Evolutionary conservation across 1,139 yeast species (phyloP).

Genomic region (Scheffersomyces insectosa): DNA sequence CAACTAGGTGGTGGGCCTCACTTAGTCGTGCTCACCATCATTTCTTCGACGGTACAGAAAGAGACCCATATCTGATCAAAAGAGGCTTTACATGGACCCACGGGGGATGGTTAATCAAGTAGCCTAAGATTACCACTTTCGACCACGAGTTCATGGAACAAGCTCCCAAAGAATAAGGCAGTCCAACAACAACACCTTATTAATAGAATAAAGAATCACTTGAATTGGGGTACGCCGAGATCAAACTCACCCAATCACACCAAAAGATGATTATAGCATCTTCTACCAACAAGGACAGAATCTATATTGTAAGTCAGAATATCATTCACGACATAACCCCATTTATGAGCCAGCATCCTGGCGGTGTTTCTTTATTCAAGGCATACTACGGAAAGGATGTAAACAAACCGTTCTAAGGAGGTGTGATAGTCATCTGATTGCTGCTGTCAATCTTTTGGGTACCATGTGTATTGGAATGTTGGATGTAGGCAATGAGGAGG

Average conservation of each 20-base stretch:
- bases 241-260: slow-evolving; percentile 58
- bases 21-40: slow-evolving; percentile 72
- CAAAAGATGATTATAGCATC: slow-evolving; percentile 37
- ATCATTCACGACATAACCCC: slow-evolving; percentile 76
- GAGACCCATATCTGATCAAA: slow-evolving; percentile 66
- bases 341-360: slow-evolving; percentile 72
- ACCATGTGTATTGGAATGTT: slow-evolving; percentile 74
- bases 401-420: slow-evolving; percentile 71
- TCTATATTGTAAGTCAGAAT: slow-evolving; percentile 48
- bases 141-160: slow-evolving; percentile 39
- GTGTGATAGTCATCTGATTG: slow-evolving; percentile 73
- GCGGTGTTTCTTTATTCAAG: slow-evolving; percentile 60
- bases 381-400: slow-evolving; percentile 74
- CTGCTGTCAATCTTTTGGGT: slow-evolving; percentile 68
- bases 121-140: slow-evolving; percentile 43
- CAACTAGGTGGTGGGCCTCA: slow-evolving; percentile 63
- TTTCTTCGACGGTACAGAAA: slow-evolving; percentile 61
- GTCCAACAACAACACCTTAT: slow-evolving; percentile 60
- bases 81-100: slow-evolving; percentile 62
- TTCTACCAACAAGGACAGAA: slow-evolving; percentile 37
- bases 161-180: slow-evolving; percentile 30
- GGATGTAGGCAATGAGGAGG: slow-evolving; percentile 81
- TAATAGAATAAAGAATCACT: slow-evolving; percentile 58
- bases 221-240: slow-evolving; percentile 79
- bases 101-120: slow-evolving; percentile 62